Percentiles rank a stretch among this genome's conserved stretches.
Conservation (phyloP, 2,329 filamentous ascomycete species). For the Emmonsiellopsis sp. region DNA sequence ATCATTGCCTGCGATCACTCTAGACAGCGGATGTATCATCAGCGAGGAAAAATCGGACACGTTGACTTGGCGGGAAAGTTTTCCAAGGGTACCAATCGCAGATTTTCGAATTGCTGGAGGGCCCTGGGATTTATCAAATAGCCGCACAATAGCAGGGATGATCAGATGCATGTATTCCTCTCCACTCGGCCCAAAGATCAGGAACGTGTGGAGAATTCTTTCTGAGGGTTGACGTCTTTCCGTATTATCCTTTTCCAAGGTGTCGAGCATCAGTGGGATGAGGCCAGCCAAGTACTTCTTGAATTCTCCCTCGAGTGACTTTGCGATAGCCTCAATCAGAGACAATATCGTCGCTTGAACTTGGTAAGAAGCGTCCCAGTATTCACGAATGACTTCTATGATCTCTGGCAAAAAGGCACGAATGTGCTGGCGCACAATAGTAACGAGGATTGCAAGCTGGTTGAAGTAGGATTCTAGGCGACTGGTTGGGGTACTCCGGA, state of each 20-base stretch:
- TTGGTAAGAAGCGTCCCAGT: constrained; percentile 72
- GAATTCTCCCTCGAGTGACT: constrained; percentile 93
- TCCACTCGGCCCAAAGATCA: constrained; percentile 89
- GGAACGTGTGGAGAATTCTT: constrained; percentile 83
- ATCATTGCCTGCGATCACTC: constrained; percentile 68
- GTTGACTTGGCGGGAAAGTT: constrained; percentile 91
- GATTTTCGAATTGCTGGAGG: constrained; percentile 70
- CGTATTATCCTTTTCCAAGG: constrained; percentile 76
- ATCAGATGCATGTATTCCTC: constrained; percentile 99
- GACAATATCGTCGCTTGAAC: constrained; percentile 86
- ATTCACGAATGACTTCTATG: constrained; percentile 75
- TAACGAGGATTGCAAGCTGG: constrained; percentile 83
- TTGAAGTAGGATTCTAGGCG: constrained; percentile 95
- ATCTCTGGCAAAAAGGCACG: constrained; percentile 82
- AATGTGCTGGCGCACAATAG: constrained; percentile 94
- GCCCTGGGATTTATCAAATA: constrained; percentile 83
- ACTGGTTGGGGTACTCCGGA: constrained; percentile 66
- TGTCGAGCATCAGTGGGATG: constrained; percentile 85
- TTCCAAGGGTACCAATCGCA: constrained; percentile 89
- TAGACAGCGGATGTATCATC: constrained; percentile 86
- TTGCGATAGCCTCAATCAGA: constrained; percentile 85
- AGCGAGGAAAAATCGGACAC: constrained; percentile 93
- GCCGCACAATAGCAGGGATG: constrained; percentile 84
- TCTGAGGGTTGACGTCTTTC: constrained; percentile 73
- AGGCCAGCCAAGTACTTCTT: constrained; percentile 87